Evolutionary conservation across 2,329 filamentous ascomycete genomes (phyloP).

Genomic region (Biscogniauxia mediterranea): DNA sequence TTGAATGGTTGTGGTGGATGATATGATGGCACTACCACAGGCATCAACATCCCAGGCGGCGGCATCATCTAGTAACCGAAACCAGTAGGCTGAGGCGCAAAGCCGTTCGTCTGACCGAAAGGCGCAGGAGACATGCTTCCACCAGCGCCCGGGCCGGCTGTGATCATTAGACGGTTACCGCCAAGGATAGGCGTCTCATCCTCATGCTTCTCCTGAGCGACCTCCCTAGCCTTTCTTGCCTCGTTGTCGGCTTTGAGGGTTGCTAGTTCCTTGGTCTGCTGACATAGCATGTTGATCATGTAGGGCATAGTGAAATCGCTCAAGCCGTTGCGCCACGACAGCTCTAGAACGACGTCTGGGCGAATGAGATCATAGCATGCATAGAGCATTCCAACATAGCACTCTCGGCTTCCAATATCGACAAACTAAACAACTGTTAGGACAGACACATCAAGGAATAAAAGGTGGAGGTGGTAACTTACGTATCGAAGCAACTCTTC

Average conservation of each 20-base stretch:
- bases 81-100: constrained; percentile 84
- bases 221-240: constrained; percentile 77
- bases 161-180: constrained; percentile 88
- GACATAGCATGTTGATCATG: constrained; percentile 97
- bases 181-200: constrained; percentile 93
- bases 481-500: constrained; percentile 96
- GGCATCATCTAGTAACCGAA: constrained; percentile 55
- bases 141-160: constrained; percentile 70
- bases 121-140: constrained; percentile 61
- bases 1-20: constrained; percentile 4
- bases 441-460: constrained; percentile 3
- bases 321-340: constrained; percentile 94
- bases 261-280: constrained; percentile 85
- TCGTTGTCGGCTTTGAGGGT: constrained; percentile 93
- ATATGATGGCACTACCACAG: constrained; percentile 8
- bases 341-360: constrained; percentile 87
- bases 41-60: constrained; percentile 17
- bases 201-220: constrained; percentile 76
- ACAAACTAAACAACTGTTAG: constrained; percentile 70
- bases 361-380: constrained; percentile 97
- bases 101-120: constrained; percentile 80
- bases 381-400: constrained; percentile 99
- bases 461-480: constrained; percentile 49
- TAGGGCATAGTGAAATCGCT: constrained; percentile 99
- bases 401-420: constrained; percentile 97